Conservation (phyloP, 352 stramenopile species). For the Phytophthora europaea region DNA sequence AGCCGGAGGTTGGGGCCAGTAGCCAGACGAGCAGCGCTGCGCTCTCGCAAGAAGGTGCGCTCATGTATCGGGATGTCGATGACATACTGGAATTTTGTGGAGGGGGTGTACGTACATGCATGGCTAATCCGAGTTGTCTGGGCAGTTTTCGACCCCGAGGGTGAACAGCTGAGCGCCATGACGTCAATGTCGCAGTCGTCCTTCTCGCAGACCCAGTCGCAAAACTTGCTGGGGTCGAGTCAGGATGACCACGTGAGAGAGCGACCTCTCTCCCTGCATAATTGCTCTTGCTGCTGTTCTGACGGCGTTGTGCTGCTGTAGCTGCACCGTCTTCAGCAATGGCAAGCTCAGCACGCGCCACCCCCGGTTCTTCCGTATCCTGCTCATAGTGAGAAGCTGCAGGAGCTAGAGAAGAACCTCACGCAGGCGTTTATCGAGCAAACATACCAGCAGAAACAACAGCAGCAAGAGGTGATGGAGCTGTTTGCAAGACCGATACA, state of each 20-base stretch:
- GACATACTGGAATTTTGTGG: too few relatives aligned
- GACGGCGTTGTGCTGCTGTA: constrained; percentile 16
- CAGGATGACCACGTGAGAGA: constrained; percentile 43
- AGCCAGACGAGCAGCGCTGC: constrained; percentile 25
- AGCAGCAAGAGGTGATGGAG: constrained; percentile 27
- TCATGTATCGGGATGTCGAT: background rate
- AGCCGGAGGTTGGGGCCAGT: constrained; percentile 20
- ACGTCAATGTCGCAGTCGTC: constrained; percentile 60
- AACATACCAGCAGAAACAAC: constrained; percentile 26
- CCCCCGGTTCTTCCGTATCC: background rate
- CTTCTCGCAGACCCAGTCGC: constrained; percentile 47
- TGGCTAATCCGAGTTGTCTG: background rate
- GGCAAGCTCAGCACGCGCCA: constrained; percentile 22
- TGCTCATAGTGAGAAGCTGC: constrained; percentile 19
- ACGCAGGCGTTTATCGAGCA: constrained; percentile 27
- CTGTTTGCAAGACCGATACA: constrained; percentile 30
- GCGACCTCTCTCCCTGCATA: background rate
- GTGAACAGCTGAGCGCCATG: constrained; percentile 45
- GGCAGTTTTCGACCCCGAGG: constrained; percentile 30
- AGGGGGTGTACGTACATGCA: too few relatives aligned
- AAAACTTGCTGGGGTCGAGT: constrained; percentile 40
- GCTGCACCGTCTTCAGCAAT: constrained; percentile 28
- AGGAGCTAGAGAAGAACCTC: constrained; percentile 22
- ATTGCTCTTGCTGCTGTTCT: background rate
- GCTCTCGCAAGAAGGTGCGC: constrained; percentile 51